A percentile compares a stretch with the other conserved stretches of the same genome.
Conservation (phyloP, 306 rosid species). For the Mimosa pudica region DNA sequence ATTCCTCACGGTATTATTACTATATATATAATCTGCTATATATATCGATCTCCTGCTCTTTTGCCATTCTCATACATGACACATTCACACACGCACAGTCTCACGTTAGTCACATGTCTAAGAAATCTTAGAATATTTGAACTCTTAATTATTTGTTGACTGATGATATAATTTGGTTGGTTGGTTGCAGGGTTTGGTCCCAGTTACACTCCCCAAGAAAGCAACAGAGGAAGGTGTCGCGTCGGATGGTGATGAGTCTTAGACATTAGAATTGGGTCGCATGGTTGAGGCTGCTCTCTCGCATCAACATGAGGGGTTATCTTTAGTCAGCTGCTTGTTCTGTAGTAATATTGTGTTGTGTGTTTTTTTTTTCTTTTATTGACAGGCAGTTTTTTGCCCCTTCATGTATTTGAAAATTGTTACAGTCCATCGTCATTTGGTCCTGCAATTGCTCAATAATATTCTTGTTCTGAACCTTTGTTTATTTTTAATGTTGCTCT, state of each 20-base stretch:
- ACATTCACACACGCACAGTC: background rate
- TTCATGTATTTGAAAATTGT: background rate
- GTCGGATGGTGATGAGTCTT: slow-evolving; percentile 27
- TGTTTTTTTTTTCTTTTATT: background rate
- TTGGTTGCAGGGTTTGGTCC: slow-evolving; percentile 42
- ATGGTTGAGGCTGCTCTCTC: background rate
- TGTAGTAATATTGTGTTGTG: background rate
- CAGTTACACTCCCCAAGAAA: slow-evolving; percentile 5
- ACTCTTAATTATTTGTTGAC: background rate
- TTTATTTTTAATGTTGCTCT: background rate
- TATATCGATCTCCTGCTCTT: background rate
- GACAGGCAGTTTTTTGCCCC: background rate
- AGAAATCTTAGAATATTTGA: background rate
- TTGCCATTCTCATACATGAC: background rate
- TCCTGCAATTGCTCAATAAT: slow-evolving; percentile 23
- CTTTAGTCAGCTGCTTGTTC: background rate
- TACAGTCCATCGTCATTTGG: background rate
- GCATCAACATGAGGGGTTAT: background rate
- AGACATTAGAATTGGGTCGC: background rate
- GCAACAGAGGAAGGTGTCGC: background rate
- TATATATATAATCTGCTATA: too few relatives aligned
- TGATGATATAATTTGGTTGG: background rate
- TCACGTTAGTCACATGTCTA: background rate
- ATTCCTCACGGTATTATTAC: slow-evolving; percentile 31
- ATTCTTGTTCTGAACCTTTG: slow-evolving; percentile 1